Percentiles rank a stretch among this genome's conserved stretches.
Evolutionary conservation across 73 alveolate species (phyloP).

Genomic region (Urostyla sp.): DNA sequence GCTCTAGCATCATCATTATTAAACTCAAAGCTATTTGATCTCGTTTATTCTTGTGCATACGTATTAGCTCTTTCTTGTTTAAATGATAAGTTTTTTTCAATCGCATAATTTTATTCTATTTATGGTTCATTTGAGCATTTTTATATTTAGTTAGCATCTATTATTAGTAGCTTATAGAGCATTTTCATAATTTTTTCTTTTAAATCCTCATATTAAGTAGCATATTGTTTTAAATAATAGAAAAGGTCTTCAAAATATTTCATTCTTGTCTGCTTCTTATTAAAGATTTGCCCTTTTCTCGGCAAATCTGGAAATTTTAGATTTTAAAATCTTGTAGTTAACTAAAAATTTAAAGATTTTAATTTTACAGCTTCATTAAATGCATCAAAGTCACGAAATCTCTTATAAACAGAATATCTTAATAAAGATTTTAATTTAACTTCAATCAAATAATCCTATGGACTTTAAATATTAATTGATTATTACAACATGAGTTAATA

Average conservation of each 20-base stretch:
- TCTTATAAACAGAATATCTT: slow-evolving; percentile 30
- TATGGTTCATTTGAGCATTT: slow-evolving; percentile 10
- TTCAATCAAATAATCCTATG: slow-evolving; percentile 43
- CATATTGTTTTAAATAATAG: slow-evolving; percentile 14
- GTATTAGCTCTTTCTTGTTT: neutral
- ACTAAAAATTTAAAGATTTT: neutral
- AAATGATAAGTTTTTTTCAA: too few species aligned
- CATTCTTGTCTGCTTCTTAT: slow-evolving; percentile 51
- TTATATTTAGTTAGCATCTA: slow-evolving; percentile 4
- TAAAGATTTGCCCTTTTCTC: slow-evolving; percentile 19
- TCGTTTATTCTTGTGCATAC: slow-evolving; percentile 9
- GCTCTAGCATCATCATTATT: slow-evolving; percentile 1
- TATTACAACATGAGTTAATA: slow-evolving; percentile 45
- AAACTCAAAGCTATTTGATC: too few species aligned
- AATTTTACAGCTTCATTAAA: slow-evolving; percentile 17
- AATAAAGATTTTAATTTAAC: slow-evolving; percentile 13
- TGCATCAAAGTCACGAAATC: slow-evolving; percentile 51
- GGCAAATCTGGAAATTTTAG: slow-evolving; percentile 47
- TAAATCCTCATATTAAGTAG: neutral
- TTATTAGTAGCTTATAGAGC: slow-evolving; percentile 17
- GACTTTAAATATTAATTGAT: neutral
- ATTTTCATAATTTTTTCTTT: neutral
- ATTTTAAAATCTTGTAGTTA: slow-evolving; percentile 5
- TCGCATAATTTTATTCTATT: too few species aligned
- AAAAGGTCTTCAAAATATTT: slow-evolving; percentile 31